Evolutionary conservation across 83 land plant genomes (phyloP).

Genomic region (Isoetes engelmannii): DNA sequence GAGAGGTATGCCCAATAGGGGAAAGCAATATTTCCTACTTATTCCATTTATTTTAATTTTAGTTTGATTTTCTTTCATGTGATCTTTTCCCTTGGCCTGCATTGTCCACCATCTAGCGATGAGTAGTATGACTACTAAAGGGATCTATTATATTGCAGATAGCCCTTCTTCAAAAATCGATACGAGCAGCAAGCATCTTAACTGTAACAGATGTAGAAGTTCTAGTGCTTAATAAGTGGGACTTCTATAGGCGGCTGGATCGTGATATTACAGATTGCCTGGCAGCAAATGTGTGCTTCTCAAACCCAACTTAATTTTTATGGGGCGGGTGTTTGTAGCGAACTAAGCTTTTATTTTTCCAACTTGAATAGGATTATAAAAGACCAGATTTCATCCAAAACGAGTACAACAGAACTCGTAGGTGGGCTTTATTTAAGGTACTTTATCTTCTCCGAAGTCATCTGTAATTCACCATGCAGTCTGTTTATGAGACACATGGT

Average conservation of each 20-base stretch:
- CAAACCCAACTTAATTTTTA: background rate
- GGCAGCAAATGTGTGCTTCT: constrained; percentile 13
- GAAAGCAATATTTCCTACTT: background rate
- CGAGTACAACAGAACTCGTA: constrained; percentile 10
- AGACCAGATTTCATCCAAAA: constrained; percentile 13
- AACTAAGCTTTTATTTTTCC: background rate
- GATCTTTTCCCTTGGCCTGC: background rate
- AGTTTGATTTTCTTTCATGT: background rate
- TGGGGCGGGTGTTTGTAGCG: background rate
- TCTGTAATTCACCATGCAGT: background rate
- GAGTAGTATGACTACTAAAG: background rate
- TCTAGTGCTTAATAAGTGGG: constrained; percentile 27
- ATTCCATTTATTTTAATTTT: background rate
- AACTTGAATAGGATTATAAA: constrained; percentile 18
- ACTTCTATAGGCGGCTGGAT: constrained; percentile 22
- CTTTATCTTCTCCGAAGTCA: background rate
- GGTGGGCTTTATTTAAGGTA: constrained; percentile 30
- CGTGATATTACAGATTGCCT: constrained; percentile 19
- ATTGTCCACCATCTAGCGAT: background rate
- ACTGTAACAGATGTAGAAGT: constrained; percentile 23
- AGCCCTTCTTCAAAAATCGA: constrained; percentile 13
- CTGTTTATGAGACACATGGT: background rate
- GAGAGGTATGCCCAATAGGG: constrained; percentile 17
- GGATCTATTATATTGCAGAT: constrained; percentile 8
- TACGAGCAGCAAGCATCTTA: constrained; percentile 26